A percentile compares a stretch with the other conserved stretches of the same genome.
These are phyloP conservation scores for Colletotrichum phormii DNA, from an alignment of 2,329 filamentous ascomycete genomes.

Conservation along the genomic window DNA sequence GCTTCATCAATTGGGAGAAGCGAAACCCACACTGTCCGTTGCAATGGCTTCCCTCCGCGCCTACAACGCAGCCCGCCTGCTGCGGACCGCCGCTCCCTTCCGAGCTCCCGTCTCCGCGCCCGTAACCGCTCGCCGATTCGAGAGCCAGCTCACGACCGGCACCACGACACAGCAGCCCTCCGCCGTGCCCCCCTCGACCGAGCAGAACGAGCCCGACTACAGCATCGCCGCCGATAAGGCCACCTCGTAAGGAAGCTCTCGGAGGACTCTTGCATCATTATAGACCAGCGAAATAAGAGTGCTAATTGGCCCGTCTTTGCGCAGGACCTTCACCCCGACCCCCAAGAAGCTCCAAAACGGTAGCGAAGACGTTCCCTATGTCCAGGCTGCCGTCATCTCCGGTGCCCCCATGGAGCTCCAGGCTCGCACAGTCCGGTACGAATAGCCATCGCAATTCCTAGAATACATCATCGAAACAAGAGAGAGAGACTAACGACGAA, in stretches of 20 bases:
- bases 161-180: constrained; percentile 44
- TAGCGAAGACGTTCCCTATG: constrained; percentile 79
- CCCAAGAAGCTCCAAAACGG: constrained; percentile 92
- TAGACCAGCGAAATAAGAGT: background rate
- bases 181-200: constrained; percentile 50
- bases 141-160: constrained; percentile 62
- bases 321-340: constrained; percentile 88
- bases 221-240: constrained; percentile 84
- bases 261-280: too few relatives aligned
- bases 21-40: constrained; percentile 15
- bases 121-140: constrained; percentile 63
- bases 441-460: constrained; percentile 14
- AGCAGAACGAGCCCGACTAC: constrained; percentile 83
- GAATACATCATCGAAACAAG: background rate
- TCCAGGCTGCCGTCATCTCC: constrained; percentile 88
- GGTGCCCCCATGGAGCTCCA: constrained; percentile 95
- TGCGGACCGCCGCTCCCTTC: constrained; percentile 58
- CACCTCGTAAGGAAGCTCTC: constrained; percentile 75
- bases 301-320: constrained; percentile 27
- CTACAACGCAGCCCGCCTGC: constrained; percentile 62
- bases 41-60: constrained; percentile 76
- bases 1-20: constrained; percentile 27
- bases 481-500: background rate
- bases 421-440: constrained; percentile 91
- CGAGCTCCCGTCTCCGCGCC: constrained; percentile 51